Conservation (phyloP, 2,329 filamentous ascomycete genomes). For the Pseudogymnoascus sp. region DNA sequence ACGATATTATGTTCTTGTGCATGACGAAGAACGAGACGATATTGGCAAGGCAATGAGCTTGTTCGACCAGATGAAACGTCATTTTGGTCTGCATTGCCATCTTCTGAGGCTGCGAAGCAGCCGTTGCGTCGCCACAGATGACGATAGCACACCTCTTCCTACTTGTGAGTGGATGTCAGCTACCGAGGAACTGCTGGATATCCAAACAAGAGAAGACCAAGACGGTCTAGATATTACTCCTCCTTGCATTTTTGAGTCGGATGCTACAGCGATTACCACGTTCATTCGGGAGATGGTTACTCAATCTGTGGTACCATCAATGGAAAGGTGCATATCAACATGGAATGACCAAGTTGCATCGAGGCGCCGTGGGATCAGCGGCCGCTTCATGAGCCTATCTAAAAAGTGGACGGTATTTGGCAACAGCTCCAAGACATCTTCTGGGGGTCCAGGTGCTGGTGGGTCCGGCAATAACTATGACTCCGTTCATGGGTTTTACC, state of each 20-base stretch:
- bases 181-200: slow-evolving; percentile 70
- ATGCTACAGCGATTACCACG: slow-evolving; percentile 76
- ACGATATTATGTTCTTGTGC: slow-evolving; percentile 90
- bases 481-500: slow-evolving; percentile 67
- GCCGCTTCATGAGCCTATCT: slow-evolving; percentile 89
- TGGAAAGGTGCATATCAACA: slow-evolving; percentile 83
- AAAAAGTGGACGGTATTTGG: slow-evolving; percentile 85
- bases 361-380: slow-evolving; percentile 75
- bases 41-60: slow-evolving; percentile 81
- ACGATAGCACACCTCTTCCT: slow-evolving; percentile 77
- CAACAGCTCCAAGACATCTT: slow-evolving; percentile 38
- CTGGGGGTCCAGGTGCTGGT: slow-evolving; percentile 47
- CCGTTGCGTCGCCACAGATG: slow-evolving; percentile 80
- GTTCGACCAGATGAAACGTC: slow-evolving; percentile 99
- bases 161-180: slow-evolving; percentile 85
- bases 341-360: slow-evolving; percentile 99
- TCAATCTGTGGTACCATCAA: slow-evolving; percentile 88
- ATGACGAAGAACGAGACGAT: slow-evolving; percentile 93
- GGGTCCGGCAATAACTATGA: slow-evolving; percentile 66
- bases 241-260: slow-evolving; percentile 83
- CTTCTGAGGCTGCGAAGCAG: slow-evolving; percentile 76
- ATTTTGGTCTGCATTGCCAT: slow-evolving; percentile 93
- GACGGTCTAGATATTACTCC: slow-evolving; percentile 65
- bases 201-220: slow-evolving; percentile 58
- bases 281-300: slow-evolving; percentile 93